These are phyloP conservation scores for Nepenthes mirabilis DNA, from an alignment of 148 eudicot genomes.

Conservation along the genomic window DNA sequence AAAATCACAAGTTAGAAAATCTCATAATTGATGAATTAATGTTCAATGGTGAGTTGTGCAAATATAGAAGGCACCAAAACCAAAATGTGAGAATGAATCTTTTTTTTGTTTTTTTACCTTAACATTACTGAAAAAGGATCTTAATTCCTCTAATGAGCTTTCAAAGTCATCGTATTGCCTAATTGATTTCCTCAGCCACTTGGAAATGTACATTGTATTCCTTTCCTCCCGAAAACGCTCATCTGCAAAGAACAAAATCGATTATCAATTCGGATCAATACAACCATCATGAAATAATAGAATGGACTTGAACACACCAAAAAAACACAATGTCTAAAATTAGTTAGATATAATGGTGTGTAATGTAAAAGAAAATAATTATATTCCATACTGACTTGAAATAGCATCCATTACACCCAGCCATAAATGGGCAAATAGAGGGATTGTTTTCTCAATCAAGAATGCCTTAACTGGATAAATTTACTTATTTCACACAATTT, in stretches of 20 bases:
- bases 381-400: too few relatives aligned
- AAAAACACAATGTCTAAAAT: too few relatives aligned
- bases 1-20: background rate
- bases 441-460: too few relatives aligned
- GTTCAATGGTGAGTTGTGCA: background rate
- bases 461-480: too few relatives aligned
- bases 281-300: too few relatives aligned
- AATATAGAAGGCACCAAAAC: background rate
- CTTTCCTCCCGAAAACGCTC: slow-evolving; percentile 74
- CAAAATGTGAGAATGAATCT: background rate
- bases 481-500: too few relatives aligned
- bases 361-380: too few relatives aligned
- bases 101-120: slow-evolving; percentile 26
- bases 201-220: slow-evolving; percentile 60
- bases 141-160: slow-evolving; percentile 45
- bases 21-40: background rate
- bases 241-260: slow-evolving; percentile 29
- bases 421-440: too few relatives aligned
- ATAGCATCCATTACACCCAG: too few relatives aligned
- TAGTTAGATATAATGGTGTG: too few relatives aligned
- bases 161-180: slow-evolving; percentile 52
- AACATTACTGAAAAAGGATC: slow-evolving; percentile 56
- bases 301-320: too few relatives aligned
- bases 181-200: slow-evolving; percentile 90
- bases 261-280: too few relatives aligned